Percentiles rank a stretch among this genome's conserved stretches.
Conservation (phyloP, 768 basidiomycete genomes). For the Botryobasidium botryosum region DNA sequence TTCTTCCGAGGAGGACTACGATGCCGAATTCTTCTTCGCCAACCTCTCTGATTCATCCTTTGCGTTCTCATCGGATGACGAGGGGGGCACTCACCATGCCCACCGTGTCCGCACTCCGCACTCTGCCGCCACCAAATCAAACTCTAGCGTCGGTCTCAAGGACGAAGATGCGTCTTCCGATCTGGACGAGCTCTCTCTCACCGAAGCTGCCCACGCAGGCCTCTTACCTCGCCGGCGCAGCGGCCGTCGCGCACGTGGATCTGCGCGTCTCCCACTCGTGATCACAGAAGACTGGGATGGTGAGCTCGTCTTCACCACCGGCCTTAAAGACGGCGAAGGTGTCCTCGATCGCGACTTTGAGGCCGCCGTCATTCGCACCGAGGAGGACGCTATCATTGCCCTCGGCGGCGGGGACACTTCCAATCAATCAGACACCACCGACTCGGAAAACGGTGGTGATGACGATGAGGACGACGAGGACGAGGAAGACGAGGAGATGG, state of each 20-base stretch:
- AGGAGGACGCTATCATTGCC: not conserved
- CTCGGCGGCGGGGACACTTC: not conserved
- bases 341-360: slow-evolving; percentile 29
- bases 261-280: slow-evolving; percentile 26
- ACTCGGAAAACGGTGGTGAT: not conserved
- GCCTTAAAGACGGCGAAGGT: slow-evolving; percentile 35
- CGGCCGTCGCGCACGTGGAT: too few relatives aligned
- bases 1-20: slow-evolving; percentile 50
- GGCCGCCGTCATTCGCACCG: not conserved
- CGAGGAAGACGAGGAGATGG: not conserved
- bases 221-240: slow-evolving; percentile 4
- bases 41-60: slow-evolving; percentile 48
- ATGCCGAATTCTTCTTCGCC: slow-evolving; percentile 72
- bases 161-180: slow-evolving; percentile 19
- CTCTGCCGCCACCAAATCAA: slow-evolving; percentile 1
- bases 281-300: slow-evolving; percentile 60
- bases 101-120: slow-evolving; percentile 11
- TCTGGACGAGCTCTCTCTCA: slow-evolving; percentile 22
- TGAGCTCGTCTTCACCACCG: slow-evolving; percentile 56
- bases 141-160: slow-evolving; percentile 16
- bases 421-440: not conserved
- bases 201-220: slow-evolving; percentile 13
- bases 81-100: slow-evolving; percentile 15
- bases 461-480: not conserved
- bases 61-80: slow-evolving; percentile 17